Percentiles rank a stretch among this genome's conserved stretches.
These are phyloP conservation scores for Cladobotryum mycophilum DNA, from an alignment of 2,329 filamentous ascomycete genomes.

Conservation along the genomic window DNA sequence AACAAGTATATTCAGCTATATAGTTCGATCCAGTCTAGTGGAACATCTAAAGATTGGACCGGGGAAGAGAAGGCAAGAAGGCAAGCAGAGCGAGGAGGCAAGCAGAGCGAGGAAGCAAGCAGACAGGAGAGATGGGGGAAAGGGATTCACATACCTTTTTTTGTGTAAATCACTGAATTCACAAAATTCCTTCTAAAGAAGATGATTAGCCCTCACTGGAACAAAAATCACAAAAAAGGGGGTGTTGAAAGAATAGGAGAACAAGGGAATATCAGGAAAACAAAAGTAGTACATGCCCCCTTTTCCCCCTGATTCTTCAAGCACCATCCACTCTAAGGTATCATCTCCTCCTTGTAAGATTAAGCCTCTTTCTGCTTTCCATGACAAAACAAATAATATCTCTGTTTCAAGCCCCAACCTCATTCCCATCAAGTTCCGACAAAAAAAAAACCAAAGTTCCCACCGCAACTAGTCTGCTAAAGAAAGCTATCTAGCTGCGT, in stretches of 20 bases:
- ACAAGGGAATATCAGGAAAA: not conserved
- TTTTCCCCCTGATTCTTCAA: not conserved
- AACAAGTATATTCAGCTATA: too few species aligned
- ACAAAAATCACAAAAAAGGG: constrained; percentile 14
- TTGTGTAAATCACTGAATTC: constrained; percentile 8
- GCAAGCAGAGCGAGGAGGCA: not conserved
- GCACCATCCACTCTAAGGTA: not conserved
- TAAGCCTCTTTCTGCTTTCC: not conserved
- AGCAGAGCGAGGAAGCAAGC: not conserved
- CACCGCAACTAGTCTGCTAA: constrained; percentile 1
- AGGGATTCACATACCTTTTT: constrained; percentile 19
- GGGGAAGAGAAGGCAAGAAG: too few species aligned
- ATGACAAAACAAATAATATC: constrained; percentile 2
- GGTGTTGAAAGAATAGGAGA: not conserved
- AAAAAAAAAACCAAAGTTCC: not conserved
- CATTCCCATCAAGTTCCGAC: constrained; percentile 1
- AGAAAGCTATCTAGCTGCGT: constrained; percentile 5
- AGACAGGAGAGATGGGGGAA: not conserved
- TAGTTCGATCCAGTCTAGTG: too few species aligned
- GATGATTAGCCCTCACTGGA: constrained; percentile 19
- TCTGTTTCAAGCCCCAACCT: not conserved
- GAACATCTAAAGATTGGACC: too few species aligned
- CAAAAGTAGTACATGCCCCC: not conserved
- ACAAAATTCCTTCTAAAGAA: constrained; percentile 14
- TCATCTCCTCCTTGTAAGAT: not conserved